These are phyloP conservation scores for Suillus plorans DNA, from an alignment of 768 basidiomycete genomes.

Conservation along the genomic window DNA sequence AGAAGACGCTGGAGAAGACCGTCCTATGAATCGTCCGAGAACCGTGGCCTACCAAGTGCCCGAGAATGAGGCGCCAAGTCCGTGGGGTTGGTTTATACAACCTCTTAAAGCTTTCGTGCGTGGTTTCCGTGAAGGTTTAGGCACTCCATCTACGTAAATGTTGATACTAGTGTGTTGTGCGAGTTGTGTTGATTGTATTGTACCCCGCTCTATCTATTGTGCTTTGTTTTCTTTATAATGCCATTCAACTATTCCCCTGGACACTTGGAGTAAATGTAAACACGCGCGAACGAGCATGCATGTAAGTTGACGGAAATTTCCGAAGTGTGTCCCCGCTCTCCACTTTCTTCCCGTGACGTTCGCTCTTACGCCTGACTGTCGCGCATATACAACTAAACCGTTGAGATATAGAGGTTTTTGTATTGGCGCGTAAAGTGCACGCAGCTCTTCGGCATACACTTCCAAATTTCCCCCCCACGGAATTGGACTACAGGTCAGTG, in stretches of 20 bases:
- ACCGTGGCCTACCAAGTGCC: slow-evolving; percentile 46
- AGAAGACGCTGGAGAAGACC: slow-evolving; percentile 38
- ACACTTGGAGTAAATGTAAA: slow-evolving; percentile 1
- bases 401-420: slow-evolving; percentile 11
- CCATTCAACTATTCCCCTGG: neutral
- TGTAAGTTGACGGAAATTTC: slow-evolving; percentile 28
- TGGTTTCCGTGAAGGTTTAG: slow-evolving; percentile 65
- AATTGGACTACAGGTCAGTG: slow-evolving; percentile 3
- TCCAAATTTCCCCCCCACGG: slow-evolving; percentile 8
- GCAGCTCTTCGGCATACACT: slow-evolving; percentile 4
- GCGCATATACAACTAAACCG: slow-evolving; percentile 8
- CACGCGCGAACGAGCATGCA: slow-evolving; percentile 15
- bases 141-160: slow-evolving; percentile 19
- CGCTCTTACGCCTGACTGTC: slow-evolving; percentile 10
- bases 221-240: slow-evolving; percentile 10
- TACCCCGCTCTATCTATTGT: slow-evolving; percentile 12
- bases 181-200: slow-evolving; percentile 2
- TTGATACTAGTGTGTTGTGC: slow-evolving; percentile 1
- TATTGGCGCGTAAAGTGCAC: slow-evolving; percentile 14
- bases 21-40: slow-evolving; percentile 52
- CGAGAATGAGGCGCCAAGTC: slow-evolving; percentile 43
- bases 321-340: slow-evolving; percentile 18
- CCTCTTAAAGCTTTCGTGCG: slow-evolving; percentile 65
- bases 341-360: slow-evolving; percentile 18
- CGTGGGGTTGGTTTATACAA: slow-evolving; percentile 59